Percentiles rank a stretch among this genome's conserved stretches.
Conservation (phyloP, 805 yeast species). For the Lipomyces spencermartinsiae region DNA sequence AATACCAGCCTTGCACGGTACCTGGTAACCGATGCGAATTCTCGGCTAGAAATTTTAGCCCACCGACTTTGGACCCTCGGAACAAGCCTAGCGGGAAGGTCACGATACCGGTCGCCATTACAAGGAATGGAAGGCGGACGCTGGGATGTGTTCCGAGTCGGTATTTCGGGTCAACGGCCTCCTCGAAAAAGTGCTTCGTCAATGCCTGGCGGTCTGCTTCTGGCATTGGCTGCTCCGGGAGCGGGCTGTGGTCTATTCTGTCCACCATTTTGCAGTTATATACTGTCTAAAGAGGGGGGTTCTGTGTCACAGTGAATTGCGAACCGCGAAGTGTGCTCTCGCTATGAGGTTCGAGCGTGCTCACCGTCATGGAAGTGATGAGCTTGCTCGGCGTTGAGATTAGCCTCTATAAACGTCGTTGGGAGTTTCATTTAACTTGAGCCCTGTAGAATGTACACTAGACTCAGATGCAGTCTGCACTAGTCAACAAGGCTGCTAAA, state of each 20-base stretch:
- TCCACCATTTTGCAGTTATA: not conserved
- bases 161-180: not conserved
- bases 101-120: conserved; percentile 37
- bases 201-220: not conserved
- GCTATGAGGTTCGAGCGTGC: no score
- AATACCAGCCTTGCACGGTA: conserved; percentile 85
- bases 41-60: conserved; percentile 71
- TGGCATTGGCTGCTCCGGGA: not conserved
- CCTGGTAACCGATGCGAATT: conserved; percentile 82
- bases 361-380: no score
- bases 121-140: conserved; percentile 23
- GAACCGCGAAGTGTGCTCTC: not conserved
- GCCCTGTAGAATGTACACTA: no score
- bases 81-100: conserved; percentile 56
- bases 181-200: not conserved
- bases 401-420: no score
- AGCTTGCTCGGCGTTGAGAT: no score
- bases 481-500: no score
- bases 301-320: not conserved
- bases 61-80: conserved; percentile 61
- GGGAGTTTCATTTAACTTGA: no score
- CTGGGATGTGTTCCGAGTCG: conserved; percentile 23
- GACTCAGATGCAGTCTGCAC: no score
- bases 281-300: not conserved
- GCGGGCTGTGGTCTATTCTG: not conserved